These are phyloP conservation scores for Peltaster fructicola DNA, from an alignment of 2,329 filamentous ascomycete genomes.

Conservation along the genomic window DNA sequence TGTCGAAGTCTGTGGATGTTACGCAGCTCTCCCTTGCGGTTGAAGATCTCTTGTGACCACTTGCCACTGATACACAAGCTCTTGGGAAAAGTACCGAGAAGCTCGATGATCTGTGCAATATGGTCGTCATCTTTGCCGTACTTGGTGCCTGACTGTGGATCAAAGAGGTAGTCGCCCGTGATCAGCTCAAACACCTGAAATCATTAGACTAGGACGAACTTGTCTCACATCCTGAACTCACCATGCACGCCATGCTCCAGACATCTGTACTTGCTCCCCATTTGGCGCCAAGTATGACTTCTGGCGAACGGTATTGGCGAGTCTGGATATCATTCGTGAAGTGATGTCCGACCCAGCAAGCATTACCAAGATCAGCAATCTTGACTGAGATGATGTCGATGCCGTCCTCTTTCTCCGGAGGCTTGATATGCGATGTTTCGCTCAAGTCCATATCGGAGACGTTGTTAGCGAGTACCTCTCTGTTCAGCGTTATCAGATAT, in stretches of 20 bases:
- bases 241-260: conserved; percentile 99
- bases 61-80: conserved; percentile 82
- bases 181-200: conserved; percentile 85
- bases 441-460: conserved; percentile 90
- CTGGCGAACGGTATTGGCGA: conserved; percentile 86
- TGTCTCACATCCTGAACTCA: conserved; percentile 25
- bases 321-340: conserved; percentile 99
- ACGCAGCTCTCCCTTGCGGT: conserved; percentile 86
- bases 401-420: conserved; percentile 29
- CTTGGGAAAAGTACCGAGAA: conserved; percentile 85
- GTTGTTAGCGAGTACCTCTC: conserved; percentile 73
- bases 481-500: conserved; percentile 15
- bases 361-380: conserved; percentile 94
- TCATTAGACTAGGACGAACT: conserved; percentile 6
- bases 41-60: conserved; percentile 98
- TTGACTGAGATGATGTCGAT: conserved; percentile 88
- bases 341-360: conserved; percentile 96
- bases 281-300: conserved; percentile 90
- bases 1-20: conserved; percentile 94
- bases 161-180: conserved; percentile 95
- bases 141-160: conserved; percentile 94
- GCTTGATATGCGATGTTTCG: conserved; percentile 38
- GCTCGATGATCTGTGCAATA: conserved; percentile 95
- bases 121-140: conserved; percentile 99
- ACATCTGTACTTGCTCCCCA: conserved; percentile 99